phyloP scores from a whole-genome alignment of 495 filamentous ascomycete species.

The Aspergillus sclerotiicarbonarius region DNA sequence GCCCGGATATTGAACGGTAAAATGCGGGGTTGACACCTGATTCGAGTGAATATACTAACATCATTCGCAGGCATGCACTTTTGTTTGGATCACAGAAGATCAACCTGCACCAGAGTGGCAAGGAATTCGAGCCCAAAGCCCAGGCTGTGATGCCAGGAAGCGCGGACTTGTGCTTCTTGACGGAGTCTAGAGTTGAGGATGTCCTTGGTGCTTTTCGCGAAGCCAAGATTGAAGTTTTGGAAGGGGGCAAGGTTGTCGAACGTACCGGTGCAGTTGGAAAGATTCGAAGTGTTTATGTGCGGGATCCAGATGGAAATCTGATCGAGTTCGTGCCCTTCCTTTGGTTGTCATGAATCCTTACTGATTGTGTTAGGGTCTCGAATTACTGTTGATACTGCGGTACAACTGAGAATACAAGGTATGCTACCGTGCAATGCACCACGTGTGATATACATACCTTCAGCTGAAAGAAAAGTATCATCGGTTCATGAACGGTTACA shows the following conservation, averaged over 20 bases:
- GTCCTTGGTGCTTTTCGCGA: constrained; percentile 32
- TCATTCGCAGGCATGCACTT: constrained; percentile 40
- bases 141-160: constrained; percentile 44
- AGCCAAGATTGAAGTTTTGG: constrained; percentile 43
- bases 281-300: constrained; percentile 53
- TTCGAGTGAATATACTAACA: not conserved
- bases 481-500: no score
- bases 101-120: constrained; percentile 51
- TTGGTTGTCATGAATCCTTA: not conserved
- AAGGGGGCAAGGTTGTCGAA: constrained; percentile 46
- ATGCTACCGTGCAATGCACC: no score
- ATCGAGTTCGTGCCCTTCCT: constrained; percentile 42
- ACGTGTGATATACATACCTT: no score
- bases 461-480: no score
- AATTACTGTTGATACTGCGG: no score
- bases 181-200: constrained; percentile 39
- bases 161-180: constrained; percentile 55
- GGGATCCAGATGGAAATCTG: constrained; percentile 57
- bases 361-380: no score
- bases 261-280: constrained; percentile 49
- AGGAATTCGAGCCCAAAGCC: constrained; percentile 56
- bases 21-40: not conserved
- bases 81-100: constrained; percentile 54
- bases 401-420: no score
- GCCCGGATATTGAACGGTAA: constrained; percentile 31